These are phyloP conservation scores for Cryptosporidium canis DNA, from an alignment of 169 alveolate genomes.

Conservation along the genomic window DNA sequence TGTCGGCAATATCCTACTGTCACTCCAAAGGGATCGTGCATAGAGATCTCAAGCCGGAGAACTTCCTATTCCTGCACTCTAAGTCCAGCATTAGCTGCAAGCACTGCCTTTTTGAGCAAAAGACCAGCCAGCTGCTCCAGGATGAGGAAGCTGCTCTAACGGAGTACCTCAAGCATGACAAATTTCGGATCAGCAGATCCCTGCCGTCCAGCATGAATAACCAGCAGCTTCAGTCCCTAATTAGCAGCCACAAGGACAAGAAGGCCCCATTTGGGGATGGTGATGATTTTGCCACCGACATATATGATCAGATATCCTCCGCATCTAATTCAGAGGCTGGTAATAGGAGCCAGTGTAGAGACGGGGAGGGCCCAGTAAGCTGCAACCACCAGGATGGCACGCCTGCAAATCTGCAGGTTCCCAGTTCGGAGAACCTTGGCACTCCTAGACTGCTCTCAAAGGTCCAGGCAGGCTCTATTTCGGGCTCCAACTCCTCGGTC, in stretches of 20 bases:
- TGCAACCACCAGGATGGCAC: neutral
- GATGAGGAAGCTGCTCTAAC: neutral
- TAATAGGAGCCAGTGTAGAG: neutral
- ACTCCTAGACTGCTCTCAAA: neutral
- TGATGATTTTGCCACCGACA: neutral
- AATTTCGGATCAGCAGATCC: conserved; percentile 19
- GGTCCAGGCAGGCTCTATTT: neutral
- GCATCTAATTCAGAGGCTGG: neutral
- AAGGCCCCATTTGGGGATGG: neutral
- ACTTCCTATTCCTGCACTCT: conserved; percentile 78
- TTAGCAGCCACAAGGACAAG: neutral
- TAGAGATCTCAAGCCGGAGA: conserved; percentile 87
- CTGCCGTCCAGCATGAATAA: conserved; percentile 27
- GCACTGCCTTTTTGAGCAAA: conserved; percentile 21
- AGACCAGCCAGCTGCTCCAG: neutral
- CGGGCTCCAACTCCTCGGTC: neutral
- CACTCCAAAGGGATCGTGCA: conserved; percentile 82
- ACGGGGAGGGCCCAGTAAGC: neutral
- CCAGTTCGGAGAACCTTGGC: neutral
- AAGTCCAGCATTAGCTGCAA: conserved; percentile 14
- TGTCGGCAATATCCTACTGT: conserved; percentile 82
- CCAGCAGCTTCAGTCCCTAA: neutral
- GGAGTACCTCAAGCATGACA: neutral
- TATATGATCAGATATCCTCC: neutral
- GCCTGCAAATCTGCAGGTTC: neutral